Conservation (phyloP, 441 rosid species). For the Pelargonium citronellum region DNA sequence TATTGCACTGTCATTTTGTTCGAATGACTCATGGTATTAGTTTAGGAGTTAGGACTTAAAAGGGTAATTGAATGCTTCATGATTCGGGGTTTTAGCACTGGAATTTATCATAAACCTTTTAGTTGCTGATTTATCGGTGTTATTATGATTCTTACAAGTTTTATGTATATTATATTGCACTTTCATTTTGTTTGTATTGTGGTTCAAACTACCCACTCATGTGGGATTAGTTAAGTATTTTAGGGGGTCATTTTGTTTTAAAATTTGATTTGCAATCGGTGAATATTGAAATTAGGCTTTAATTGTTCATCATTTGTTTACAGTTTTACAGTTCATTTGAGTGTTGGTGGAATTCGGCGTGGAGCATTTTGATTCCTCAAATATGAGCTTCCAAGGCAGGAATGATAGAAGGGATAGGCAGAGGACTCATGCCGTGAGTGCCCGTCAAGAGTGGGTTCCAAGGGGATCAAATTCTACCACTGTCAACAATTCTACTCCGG, state of each 20-base stretch:
- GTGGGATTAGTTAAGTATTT: too few relatives aligned
- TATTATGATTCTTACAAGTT: too few relatives aligned
- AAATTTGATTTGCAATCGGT: too few relatives aligned
- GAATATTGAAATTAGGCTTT: constrained; percentile 14
- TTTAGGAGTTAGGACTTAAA: too few relatives aligned
- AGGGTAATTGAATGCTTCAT: not conserved
- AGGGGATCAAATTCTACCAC: constrained; percentile 37
- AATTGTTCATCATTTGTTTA: not conserved
- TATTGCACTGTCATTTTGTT: not conserved
- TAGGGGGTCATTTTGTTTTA: too few relatives aligned
- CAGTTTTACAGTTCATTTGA: not conserved
- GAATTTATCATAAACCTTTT: not conserved
- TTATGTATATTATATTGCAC: too few relatives aligned
- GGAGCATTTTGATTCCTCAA: constrained; percentile 3
- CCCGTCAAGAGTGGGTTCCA: constrained; percentile 78
- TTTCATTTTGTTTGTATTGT: not conserved
- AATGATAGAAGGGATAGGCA: constrained; percentile 54
- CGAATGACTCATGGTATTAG: not conserved
- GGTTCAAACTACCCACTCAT: not conserved
- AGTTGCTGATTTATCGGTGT: not conserved
- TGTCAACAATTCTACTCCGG: constrained; percentile 1
- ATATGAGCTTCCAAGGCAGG: constrained; percentile 55
- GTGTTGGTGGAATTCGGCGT: constrained; percentile 1
- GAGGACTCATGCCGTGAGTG: constrained; percentile 31
- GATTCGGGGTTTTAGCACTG: not conserved